A percentile compares a stretch with the other conserved stretches of the same genome.
These are phyloP conservation scores for Thecaphora thlaspeos DNA, from an alignment of 1,284 basidiomycete genomes.

Conservation along the genomic window DNA sequence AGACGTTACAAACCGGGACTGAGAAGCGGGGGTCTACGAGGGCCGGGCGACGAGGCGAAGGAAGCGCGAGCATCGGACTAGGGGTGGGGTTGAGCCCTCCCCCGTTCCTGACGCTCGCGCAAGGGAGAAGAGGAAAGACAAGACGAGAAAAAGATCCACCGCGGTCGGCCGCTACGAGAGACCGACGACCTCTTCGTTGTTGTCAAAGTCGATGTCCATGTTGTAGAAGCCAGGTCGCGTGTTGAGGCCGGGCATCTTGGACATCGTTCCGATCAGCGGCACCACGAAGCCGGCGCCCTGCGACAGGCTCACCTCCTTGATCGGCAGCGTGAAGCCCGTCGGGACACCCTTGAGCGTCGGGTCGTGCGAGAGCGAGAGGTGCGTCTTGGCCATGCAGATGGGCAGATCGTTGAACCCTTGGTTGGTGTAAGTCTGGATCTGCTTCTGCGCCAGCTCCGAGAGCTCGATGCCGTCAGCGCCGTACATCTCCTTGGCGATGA, in stretches of 20 bases:
- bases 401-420: constrained; percentile 73
- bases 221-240: constrained; percentile 74
- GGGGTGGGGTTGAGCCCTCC: no score
- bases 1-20: no score
- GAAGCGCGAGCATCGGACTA: no score
- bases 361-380: constrained; percentile 49
- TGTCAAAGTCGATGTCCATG: constrained; percentile 52
- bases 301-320: constrained; percentile 81
- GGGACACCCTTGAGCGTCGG: constrained; percentile 50
- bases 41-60: no score
- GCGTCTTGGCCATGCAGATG: constrained; percentile 99
- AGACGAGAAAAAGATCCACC: not conserved
- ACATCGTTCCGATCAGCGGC: constrained; percentile 68
- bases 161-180: constrained; percentile 42
- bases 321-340: constrained; percentile 77
- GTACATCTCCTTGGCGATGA: constrained; percentile 55
- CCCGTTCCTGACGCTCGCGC: no score
- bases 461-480: constrained; percentile 61
- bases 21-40: not conserved
- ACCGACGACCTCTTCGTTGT: constrained; percentile 58
- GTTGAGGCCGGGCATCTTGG: constrained; percentile 94
- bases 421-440: constrained; percentile 85
- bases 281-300: constrained; percentile 96
- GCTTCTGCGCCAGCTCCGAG: constrained; percentile 70
- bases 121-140: not conserved